Evolutionary conservation across 1,284 basidiomycete species (phyloP).

Genomic region (Pseudozyma tsukubaensis): DNA sequence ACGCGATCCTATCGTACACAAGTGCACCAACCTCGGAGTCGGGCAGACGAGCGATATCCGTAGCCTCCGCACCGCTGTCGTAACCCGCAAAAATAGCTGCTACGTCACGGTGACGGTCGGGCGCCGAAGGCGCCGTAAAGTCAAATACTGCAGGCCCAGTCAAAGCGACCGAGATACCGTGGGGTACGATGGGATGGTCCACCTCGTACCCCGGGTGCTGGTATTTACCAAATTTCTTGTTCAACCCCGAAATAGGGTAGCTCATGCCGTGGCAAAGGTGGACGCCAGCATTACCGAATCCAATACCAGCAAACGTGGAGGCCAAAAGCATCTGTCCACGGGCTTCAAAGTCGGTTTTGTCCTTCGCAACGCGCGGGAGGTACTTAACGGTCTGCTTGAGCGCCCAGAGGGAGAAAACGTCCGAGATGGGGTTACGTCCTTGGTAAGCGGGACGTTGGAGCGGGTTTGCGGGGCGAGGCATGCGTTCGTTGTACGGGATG

Average conservation of each 20-base stretch:
- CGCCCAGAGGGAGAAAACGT: conserved; percentile 96
- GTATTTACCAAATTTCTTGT: conserved; percentile 77
- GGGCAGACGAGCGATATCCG: conserved; percentile 74
- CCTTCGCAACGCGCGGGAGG: conserved; percentile 85
- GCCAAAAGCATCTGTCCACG: conserved; percentile 86
- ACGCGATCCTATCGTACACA: conserved; percentile 87
- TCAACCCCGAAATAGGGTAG: conserved; percentile 75
- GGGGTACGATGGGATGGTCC: conserved; percentile 89
- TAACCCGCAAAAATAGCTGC: conserved; percentile 81
- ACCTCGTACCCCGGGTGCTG: conserved; percentile 76
- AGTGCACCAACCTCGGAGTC: conserved; percentile 84
- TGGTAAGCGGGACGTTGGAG: conserved; percentile 90
- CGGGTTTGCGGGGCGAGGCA: conserved; percentile 88
- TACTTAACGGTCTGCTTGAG: conserved; percentile 89
- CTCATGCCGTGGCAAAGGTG: conserved; percentile 63
- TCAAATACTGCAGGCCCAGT: conserved; percentile 51
- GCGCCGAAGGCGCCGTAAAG: conserved; percentile 73
- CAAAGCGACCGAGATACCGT: conserved; percentile 69
- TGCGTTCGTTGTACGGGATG: conserved; percentile 80
- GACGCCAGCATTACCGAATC: conserved; percentile 93
- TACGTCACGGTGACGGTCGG: conserved; percentile 88
- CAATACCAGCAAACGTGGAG: conserved; percentile 79
- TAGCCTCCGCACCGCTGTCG: conserved; percentile 35
- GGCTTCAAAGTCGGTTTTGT: conserved; percentile 81
- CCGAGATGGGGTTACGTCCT: conserved; percentile 91